Base-by-base conservation (phyloP, 371 early-diverging fungal species). In the Mucor lusitanicus region DNA sequence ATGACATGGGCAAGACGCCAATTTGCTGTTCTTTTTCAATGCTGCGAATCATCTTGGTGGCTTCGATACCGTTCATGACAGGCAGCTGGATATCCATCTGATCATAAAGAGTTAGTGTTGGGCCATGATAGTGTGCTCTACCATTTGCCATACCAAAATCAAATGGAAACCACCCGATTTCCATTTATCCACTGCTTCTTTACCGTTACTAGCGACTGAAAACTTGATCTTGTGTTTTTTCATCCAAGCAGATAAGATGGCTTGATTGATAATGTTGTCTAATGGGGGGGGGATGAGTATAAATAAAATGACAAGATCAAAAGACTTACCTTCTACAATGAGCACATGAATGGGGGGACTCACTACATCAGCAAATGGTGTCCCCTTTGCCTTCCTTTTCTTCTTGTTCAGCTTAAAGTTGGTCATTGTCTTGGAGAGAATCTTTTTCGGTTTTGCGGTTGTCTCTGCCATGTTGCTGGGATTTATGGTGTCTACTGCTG, bases 61-160 rank as follows among this genome's bases (percentile, higher is more conserved):
- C 91, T 65, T 89, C 86, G 30, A 92, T 89, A 32, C 93, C 93
- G 61, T 90, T 87, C 90, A 91, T 88, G 1, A 89, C 86, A 3
- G 92, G 92, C 65, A 92, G 79, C 68, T 90, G 87, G 61, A 92
- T 87, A 75, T 92, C 93, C 90, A 91, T 91, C 80, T 87, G 58
- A 8, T 9, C 39, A 39, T 28, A 33, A 7, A 33, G 33, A 1
- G 33, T 33, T 9, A 33, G 33, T 7, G 53, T 56, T 8, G 17
- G 30, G 30, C 6, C 30, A 30, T 3, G 30, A 6, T 30, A 30
- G 30, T n/a, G n/a, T n/a, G n/a, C n/a, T n/a, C n/a, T n/a, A n/a
- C n/a, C n/a, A 30, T 30, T 30, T 30, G 33, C 25, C 50, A 8
- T 84, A 89, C 89, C 77, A 91, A 69, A 17, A 92, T 85, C 54